Evolutionary conservation across 2,329 filamentous ascomycete genomes (phyloP), one percentile per base, ranked within the genome.

Genomic region (Penicillium sp.): DNA sequence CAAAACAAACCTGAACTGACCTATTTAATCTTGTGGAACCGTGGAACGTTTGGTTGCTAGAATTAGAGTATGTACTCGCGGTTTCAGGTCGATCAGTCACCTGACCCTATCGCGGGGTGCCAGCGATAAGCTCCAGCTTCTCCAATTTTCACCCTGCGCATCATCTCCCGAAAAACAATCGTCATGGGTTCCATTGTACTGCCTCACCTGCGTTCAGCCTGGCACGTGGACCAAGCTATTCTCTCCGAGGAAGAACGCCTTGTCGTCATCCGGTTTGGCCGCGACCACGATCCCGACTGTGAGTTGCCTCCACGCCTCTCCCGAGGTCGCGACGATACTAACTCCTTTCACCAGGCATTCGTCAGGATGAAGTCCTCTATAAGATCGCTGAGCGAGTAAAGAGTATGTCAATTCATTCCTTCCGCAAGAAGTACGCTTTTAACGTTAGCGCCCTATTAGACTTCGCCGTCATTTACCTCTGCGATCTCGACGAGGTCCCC

Each of bases 201-300:
- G 52, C 93, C 93, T 46, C 93, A 98, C 76, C 84, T 99, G 47
- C 85, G 86, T 67, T 93, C 90, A 43, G 95, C 91, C 75, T 99
- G 93, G 95, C 95, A 99, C 76, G 95, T 99, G 71, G 95, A 98
- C 81, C 93, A 98, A 79, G 92, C 93, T 62, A 97, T 97, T 71
- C 87, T 91, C 71, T 84, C 83, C 44, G 93, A 98, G 78, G 91
- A 96, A 72, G 93, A 98, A 71, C 89, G 93, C 48, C 86, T 97
- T 35, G 71, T 72, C 44, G 68, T 96, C 43, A 96, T 98, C 73
- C 89, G 93, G 63, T 98, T 98, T 77, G 93, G 93, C 48, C 87
- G 91, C 66, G 92, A 96, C 75, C 86, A 85, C 72, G 90, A 96
- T 68, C 85, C 87, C 6, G 91, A 96, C 76, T 89, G 80, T 74